Conservation (phyloP, 441 rosid genomes). For the Arabidopsis hybrid region DNA sequence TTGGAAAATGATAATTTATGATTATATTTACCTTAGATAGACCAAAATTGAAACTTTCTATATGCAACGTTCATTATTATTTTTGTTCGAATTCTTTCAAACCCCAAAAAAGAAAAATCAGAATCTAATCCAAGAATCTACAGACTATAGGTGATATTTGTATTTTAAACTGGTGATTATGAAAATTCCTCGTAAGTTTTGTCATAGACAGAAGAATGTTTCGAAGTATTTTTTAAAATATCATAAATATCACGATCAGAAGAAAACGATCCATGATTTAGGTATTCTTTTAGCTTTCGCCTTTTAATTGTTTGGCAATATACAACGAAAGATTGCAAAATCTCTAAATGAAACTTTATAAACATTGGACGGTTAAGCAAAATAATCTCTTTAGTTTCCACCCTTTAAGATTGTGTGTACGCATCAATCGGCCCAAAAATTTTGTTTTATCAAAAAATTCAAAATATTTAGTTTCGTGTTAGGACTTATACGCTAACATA, state of each 20-base stretch:
- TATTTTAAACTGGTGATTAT: not conserved
- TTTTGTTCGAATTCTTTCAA: not conserved
- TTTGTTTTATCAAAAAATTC: not conserved
- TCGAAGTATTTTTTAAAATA: not conserved
- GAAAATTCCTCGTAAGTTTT: not conserved
- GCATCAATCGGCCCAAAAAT: not conserved
- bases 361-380: constrained; percentile 15
- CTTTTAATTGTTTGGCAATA: constrained; percentile 34
- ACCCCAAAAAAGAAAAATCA: not conserved
- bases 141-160: not conserved
- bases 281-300: constrained; percentile 5
- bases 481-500: no score
- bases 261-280: not conserved
- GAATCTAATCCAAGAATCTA: not conserved
- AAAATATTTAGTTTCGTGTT: not conserved
- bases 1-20: not conserved
- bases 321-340: constrained; percentile 34
- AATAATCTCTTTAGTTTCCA: not conserved
- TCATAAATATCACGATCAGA: constrained; percentile 1
- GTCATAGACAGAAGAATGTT: not conserved
- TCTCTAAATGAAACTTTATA: not conserved
- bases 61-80: not conserved
- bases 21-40: not conserved
- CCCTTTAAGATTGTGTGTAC: not conserved
- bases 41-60: not conserved